Evolutionary conservation across 257 asterid genomes (phyloP).

Genomic region (Lavandula angustifolia): DNA sequence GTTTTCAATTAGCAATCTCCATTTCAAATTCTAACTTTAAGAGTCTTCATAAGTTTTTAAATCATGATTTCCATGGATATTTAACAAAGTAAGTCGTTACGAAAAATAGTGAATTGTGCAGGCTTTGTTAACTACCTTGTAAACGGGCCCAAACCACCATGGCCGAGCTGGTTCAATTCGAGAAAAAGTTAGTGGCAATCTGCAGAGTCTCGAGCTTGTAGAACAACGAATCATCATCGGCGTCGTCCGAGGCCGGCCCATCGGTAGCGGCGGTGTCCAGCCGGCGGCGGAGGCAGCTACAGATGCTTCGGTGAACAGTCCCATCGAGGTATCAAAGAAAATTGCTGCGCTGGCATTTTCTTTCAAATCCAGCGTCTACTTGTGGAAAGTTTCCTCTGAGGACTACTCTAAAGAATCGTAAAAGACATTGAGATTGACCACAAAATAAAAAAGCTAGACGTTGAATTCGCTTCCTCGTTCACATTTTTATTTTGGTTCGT

Average conservation of each 20-base stretch:
- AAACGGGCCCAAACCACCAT: conserved; percentile 88
- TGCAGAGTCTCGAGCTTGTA: conserved; percentile 64
- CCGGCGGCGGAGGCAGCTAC: conserved; percentile 48
- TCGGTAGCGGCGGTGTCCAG: conserved; percentile 31
- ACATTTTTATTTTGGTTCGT: too few relatives aligned
- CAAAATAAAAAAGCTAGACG: too few relatives aligned
- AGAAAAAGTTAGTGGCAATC: conserved; percentile 80
- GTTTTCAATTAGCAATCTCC: too few relatives aligned
- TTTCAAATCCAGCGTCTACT: neutral
- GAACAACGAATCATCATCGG: conserved; percentile 46
- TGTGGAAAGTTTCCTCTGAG: neutral
- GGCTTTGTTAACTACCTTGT: conserved; percentile 43
- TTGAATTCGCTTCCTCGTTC: too few relatives aligned
- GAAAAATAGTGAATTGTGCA: neutral
- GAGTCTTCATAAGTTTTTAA: too few relatives aligned
- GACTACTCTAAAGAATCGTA: too few relatives aligned
- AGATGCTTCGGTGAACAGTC: conserved; percentile 42
- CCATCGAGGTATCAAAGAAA: conserved; percentile 45
- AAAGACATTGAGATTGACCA: too few relatives aligned
- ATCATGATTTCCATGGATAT: neutral
- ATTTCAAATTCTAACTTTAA: too few relatives aligned
- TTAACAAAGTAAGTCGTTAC: neutral
- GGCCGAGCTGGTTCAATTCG: conserved; percentile 71
- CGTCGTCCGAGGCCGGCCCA: conserved; percentile 38
- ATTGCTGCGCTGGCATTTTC: conserved; percentile 13